A percentile compares a stretch with the other conserved stretches of the same genome.
These are phyloP conservation scores for Wallacemonas sp. DNA, from an alignment of 208 protist species.

Conservation along the genomic window DNA sequence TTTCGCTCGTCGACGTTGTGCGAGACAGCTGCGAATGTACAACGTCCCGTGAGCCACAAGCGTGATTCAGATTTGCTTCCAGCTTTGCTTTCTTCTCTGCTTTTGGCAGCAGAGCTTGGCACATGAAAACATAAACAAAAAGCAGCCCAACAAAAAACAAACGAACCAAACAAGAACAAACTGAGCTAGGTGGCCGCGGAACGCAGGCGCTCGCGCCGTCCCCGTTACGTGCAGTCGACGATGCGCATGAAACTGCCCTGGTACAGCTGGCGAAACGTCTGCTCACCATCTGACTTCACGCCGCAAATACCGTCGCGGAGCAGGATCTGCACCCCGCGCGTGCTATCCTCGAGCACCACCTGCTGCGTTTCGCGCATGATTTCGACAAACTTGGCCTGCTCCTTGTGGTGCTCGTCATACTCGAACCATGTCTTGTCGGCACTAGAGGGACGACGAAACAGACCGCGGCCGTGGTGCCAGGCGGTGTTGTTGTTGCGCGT, in stretches of 20 bases:
- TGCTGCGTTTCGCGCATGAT: constrained; percentile 28
- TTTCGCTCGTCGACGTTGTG: too few species aligned
- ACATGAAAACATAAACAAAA: too few species aligned
- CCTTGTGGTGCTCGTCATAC: constrained; percentile 33
- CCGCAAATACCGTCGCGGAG: constrained; percentile 58
- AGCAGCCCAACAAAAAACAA: too few species aligned
- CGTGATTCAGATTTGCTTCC: too few species aligned
- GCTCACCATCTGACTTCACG: constrained; percentile 40
- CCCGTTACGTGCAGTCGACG: constrained; percentile 75
- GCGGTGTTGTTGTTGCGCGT: constrained; percentile 30
- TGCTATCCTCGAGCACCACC: constrained; percentile 47
- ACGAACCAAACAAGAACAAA: too few species aligned
- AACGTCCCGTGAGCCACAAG: too few species aligned
- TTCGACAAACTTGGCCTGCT: constrained; percentile 47
- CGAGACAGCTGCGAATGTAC: too few species aligned
- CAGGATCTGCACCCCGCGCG: constrained; percentile 47
- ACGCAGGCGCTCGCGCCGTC: too few species aligned
- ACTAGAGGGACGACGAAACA: constrained; percentile 38
- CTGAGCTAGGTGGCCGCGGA: not conserved
- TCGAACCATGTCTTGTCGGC: constrained; percentile 46
- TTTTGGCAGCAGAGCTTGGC: too few species aligned
- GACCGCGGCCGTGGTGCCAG: constrained; percentile 71
- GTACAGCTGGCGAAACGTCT: constrained; percentile 73
- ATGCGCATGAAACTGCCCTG: constrained; percentile 53
- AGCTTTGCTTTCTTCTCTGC: too few species aligned